These are phyloP conservation scores for Leccinum solheimii DNA, from an alignment of 1,284 basidiomycete species.

Conservation along the genomic window DNA sequence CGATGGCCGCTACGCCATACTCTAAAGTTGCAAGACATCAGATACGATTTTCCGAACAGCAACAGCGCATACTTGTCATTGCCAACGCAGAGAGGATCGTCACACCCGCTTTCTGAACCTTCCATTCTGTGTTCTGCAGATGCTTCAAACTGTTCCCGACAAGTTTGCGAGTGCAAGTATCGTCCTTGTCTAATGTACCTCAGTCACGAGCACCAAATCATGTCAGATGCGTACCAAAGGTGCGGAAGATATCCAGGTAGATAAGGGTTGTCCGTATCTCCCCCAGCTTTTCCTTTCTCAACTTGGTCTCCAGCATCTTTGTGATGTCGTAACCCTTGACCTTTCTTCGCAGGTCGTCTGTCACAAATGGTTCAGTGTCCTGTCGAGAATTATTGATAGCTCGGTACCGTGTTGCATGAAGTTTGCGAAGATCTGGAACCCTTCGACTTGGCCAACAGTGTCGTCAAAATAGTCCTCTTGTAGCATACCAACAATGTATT, in stretches of 20 bases:
- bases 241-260: constrained; percentile 24
- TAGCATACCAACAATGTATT: constrained; percentile 26
- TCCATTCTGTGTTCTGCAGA: constrained; percentile 15
- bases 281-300: constrained; percentile 12
- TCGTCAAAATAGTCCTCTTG: constrained; percentile 30
- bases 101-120: constrained; percentile 28
- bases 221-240: constrained; percentile 13
- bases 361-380: constrained; percentile 3
- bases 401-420: constrained; percentile 25
- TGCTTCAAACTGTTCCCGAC: constrained; percentile 13
- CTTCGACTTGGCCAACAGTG: constrained; percentile 26
- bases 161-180: constrained; percentile 13
- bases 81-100: constrained; percentile 25
- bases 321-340: constrained; percentile 15
- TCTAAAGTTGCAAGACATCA: constrained; percentile 16
- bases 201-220: background rate
- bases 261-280: constrained; percentile 28
- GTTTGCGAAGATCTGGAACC: constrained; percentile 30
- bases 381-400: background rate
- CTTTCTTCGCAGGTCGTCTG: constrained; percentile 21
- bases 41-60: background rate
- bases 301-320: constrained; percentile 18
- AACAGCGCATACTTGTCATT: constrained; percentile 17
- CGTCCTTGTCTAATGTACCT: constrained; percentile 5
- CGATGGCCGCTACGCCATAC: constrained; percentile 16